phyloP scores from a whole-genome alignment of 2,329 filamentous ascomycete species.

The Ambrosiella xylebori region DNA sequence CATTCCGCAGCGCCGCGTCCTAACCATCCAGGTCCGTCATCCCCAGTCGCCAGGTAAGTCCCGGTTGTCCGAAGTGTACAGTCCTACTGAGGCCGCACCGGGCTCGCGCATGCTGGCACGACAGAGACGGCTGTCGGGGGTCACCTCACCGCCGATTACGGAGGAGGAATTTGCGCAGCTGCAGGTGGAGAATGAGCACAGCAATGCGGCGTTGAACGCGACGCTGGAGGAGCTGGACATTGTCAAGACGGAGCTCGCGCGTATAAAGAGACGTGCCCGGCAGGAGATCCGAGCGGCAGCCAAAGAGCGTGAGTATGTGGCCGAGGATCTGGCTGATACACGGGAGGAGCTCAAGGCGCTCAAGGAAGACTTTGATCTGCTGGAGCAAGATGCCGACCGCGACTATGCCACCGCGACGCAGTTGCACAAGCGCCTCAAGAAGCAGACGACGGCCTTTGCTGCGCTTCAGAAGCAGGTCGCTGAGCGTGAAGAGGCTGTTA shows the following conservation, averaged over 20 bases:
- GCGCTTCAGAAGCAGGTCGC: slow-evolving; percentile 75
- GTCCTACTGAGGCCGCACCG: background rate
- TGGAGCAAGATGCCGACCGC: slow-evolving; percentile 61
- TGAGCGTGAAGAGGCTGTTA: slow-evolving; percentile 62
- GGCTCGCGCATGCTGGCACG: background rate
- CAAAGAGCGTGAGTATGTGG: slow-evolving; percentile 44
- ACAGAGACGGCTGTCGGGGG: background rate
- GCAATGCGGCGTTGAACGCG: slow-evolving; percentile 19
- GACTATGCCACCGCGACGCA: slow-evolving; percentile 56
- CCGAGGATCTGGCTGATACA: slow-evolving; percentile 62
- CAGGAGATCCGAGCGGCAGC: slow-evolving; percentile 8
- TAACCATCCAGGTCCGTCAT: slow-evolving; percentile 12
- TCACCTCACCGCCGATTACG: background rate
- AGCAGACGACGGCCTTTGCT: slow-evolving; percentile 78
- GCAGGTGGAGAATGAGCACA: slow-evolving; percentile 6
- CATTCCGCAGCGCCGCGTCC: slow-evolving; percentile 5
- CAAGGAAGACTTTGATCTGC: slow-evolving; percentile 14
- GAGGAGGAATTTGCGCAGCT: slow-evolving; percentile 10
- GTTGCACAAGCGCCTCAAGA: slow-evolving; percentile 49
- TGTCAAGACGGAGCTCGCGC: slow-evolving; percentile 26
- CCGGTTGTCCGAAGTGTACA: slow-evolving; percentile 4
- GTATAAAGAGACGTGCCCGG: slow-evolving; percentile 5
- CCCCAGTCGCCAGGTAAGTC: slow-evolving; percentile 5
- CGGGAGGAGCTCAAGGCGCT: slow-evolving; percentile 9
- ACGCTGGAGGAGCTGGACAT: slow-evolving; percentile 64